Percentiles rank a stretch among this genome's conserved stretches.
These are phyloP conservation scores for Ceratocystis ficicola DNA, from an alignment of 2,329 filamentous ascomycete species.

Conservation along the genomic window DNA sequence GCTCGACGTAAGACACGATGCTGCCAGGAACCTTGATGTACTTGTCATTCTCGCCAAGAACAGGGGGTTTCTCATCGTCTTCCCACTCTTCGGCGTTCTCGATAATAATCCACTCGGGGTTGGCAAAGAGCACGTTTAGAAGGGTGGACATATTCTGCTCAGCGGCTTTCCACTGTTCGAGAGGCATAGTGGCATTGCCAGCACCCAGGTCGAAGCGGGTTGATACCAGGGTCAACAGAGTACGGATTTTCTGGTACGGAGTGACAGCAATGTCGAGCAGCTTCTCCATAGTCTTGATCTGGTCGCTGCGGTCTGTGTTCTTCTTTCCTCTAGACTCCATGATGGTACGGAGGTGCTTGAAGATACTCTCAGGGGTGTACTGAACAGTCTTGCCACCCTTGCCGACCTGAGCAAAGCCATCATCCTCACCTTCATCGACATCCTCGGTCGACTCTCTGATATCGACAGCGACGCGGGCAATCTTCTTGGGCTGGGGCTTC, in stretches of 20 bases:
- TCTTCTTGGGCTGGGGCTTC: slow-evolving; percentile 35
- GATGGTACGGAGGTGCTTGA: slow-evolving; percentile 89
- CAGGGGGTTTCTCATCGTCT: slow-evolving; percentile 87
- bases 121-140: slow-evolving; percentile 65
- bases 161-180: slow-evolving; percentile 94
- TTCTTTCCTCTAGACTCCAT: slow-evolving; percentile 96
- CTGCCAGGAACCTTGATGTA: slow-evolving; percentile 88
- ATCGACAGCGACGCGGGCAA: slow-evolving; percentile 33
- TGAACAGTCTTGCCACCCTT: slow-evolving; percentile 78
- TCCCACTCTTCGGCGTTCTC: slow-evolving; percentile 97
- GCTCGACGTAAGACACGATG: slow-evolving; percentile 85
- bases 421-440: slow-evolving; percentile 50
- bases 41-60: slow-evolving; percentile 58
- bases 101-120: slow-evolving; percentile 70
- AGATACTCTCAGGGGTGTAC: slow-evolving; percentile 94
- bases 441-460: slow-evolving; percentile 38
- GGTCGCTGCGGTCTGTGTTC: slow-evolving; percentile 89
- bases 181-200: slow-evolving; percentile 66
- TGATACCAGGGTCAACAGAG: slow-evolving; percentile 81
- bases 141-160: slow-evolving; percentile 74
- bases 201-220: slow-evolving; percentile 87
- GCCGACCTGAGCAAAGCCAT: slow-evolving; percentile 80
- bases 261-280: slow-evolving; percentile 76
- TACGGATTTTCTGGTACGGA: slow-evolving; percentile 87
- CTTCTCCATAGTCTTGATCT: slow-evolving; percentile 97